These are phyloP conservation scores for Kickxella alabastrina DNA, from an alignment of 192 early-diverging fungal genomes.

Conservation along the genomic window DNA sequence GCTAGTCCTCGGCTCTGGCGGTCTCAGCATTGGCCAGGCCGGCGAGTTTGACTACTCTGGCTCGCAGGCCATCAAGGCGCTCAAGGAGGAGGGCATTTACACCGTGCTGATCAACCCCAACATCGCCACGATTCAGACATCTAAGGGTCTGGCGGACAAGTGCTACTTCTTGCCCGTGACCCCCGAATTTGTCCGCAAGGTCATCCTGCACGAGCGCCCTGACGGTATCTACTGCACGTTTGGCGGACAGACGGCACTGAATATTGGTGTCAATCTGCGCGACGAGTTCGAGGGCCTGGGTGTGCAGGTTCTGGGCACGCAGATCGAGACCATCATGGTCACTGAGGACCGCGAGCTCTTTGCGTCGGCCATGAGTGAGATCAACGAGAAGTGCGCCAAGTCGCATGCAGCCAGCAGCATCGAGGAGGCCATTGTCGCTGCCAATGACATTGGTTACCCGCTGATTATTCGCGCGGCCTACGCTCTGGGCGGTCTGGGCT, in stretches of 20 bases:
- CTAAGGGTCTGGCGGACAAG: slow-evolving; percentile 93
- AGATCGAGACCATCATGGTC: slow-evolving; percentile 90
- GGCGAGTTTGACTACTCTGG: slow-evolving; percentile 99
- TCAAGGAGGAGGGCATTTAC: slow-evolving; percentile 95
- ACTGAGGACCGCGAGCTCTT: slow-evolving; percentile 98
- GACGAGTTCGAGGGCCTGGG: slow-evolving; percentile 84
- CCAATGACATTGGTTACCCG: slow-evolving; percentile 87
- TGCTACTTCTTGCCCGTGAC: slow-evolving; percentile 98
- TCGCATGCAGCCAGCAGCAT: slow-evolving; percentile 75
- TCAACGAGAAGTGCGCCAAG: slow-evolving; percentile 89
- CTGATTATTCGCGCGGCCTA: slow-evolving; percentile 96
- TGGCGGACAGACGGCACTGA: slow-evolving; percentile 98
- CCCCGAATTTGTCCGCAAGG: slow-evolving; percentile 90
- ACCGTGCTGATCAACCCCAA: slow-evolving; percentile 99
- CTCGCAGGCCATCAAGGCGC: slow-evolving; percentile 95
- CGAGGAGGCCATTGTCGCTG: slow-evolving; percentile 84
- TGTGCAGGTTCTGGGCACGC: slow-evolving; percentile 92
- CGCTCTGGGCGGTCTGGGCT: slow-evolving; percentile 94
- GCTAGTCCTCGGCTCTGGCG: slow-evolving; percentile 93
- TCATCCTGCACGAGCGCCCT: slow-evolving; percentile 91
- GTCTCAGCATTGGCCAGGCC: slow-evolving; percentile 96
- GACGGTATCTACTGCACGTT: slow-evolving; percentile 99
- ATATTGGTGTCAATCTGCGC: slow-evolving; percentile 86
- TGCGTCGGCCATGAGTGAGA: slow-evolving; percentile 78
- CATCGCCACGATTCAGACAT: slow-evolving; percentile 99